These are phyloP conservation scores for Globisporangium okanoganense DNA, from an alignment of 352 stramenopile species.

Conservation along the genomic window DNA sequence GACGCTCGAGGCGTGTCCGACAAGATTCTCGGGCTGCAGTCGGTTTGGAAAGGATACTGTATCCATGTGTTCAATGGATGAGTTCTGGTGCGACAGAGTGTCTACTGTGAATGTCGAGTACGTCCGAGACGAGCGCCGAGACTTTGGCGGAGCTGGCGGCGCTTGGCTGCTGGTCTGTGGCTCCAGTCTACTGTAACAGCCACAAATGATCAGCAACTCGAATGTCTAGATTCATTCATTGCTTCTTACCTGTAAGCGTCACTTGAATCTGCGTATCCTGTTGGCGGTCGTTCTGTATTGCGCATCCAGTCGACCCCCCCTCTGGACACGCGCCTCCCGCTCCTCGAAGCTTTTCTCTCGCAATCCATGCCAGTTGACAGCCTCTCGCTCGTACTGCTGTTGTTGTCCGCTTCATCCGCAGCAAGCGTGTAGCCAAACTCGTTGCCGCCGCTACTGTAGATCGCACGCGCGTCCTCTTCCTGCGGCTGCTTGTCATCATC, in stretches of 20 bases:
- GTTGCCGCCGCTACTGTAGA: not conserved
- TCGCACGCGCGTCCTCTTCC: not conserved
- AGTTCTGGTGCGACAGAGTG: not conserved
- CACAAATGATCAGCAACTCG: too few relatives aligned
- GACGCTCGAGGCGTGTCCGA: constrained; percentile 61
- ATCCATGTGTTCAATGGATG: not conserved
- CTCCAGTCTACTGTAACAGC: not conserved
- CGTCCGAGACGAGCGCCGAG: constrained; percentile 7
- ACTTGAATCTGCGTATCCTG: not conserved
- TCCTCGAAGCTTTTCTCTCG: not conserved
- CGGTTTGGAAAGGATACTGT: constrained; percentile 7
- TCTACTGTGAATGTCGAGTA: not conserved
- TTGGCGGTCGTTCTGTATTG: not conserved
- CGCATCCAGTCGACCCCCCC: not conserved
- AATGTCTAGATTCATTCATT: too few relatives aligned
- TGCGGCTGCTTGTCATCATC: not conserved
- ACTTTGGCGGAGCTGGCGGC: constrained; percentile 6
- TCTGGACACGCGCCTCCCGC: constrained; percentile 4
- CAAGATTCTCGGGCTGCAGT: constrained; percentile 35
- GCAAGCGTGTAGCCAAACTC: not conserved
- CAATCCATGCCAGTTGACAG: not conserved
- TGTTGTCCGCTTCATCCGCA: not conserved
- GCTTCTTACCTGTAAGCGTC: not conserved
- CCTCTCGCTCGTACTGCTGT: not conserved
- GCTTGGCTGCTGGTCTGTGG: not conserved